Conservation (phyloP, 1,139 yeast species). For the Diutina neorugosa region DNA sequence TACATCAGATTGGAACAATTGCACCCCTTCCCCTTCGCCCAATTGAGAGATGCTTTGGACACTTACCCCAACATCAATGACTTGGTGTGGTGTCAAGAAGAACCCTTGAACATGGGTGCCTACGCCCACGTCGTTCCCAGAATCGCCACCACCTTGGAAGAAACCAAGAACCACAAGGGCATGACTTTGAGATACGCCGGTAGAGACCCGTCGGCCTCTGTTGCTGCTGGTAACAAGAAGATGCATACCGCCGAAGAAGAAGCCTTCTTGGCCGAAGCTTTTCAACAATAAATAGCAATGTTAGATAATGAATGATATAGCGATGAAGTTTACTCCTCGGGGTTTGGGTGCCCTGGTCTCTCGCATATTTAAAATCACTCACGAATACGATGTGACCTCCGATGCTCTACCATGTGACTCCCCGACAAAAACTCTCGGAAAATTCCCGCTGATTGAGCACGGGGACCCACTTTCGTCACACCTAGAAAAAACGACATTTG, state of each 20-base stretch:
- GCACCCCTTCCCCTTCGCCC: conserved; percentile 98
- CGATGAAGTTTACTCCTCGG: not conserved
- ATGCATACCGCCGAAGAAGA: conserved; percentile 86
- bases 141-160: conserved; percentile 58
- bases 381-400: not conserved
- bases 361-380: not conserved
- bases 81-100: conserved; percentile 96
- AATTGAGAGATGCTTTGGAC: conserved; percentile 73
- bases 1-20: conserved; percentile 84
- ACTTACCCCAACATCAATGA: conserved; percentile 77
- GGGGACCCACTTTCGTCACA: too few relatives aligned
- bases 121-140: conserved; percentile 78
- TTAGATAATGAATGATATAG: conserved; percentile 2
- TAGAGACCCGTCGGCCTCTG: conserved; percentile 95
- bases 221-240: conserved; percentile 94
- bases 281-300: conserved; percentile 18
- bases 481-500: too few relatives aligned
- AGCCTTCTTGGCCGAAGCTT: conserved; percentile 71
- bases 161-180: conserved; percentile 57
- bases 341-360: not conserved
- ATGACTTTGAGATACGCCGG: conserved; percentile 75
- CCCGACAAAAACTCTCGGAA: too few relatives aligned
- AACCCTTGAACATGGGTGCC: conserved; percentile 95
- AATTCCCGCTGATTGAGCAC: too few relatives aligned
- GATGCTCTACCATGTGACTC: not conserved